Base-by-base conservation (phyloP, 2,329 filamentous ascomycete genomes). In the Thelonectria rubi region DNA sequence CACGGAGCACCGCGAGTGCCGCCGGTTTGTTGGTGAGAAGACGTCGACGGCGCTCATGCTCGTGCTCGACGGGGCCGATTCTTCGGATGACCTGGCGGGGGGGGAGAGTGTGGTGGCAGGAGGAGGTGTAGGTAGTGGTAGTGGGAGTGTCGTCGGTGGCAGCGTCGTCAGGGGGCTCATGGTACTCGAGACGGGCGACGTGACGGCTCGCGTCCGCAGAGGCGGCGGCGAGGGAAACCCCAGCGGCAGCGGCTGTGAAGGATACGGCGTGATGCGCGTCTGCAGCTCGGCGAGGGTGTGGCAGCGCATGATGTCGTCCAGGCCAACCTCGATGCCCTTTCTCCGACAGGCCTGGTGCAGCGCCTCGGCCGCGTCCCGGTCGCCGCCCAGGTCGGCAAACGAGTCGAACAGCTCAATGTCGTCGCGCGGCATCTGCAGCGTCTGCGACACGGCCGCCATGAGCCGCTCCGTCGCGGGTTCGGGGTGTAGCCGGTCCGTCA, bases 211-310 rank as follows among this genome's bases (percentile, higher is more conserved):
- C 8, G 26, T 30, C 8, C 24, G 24, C n/a, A n/a, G n/a, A n/a
- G n/a, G n/a, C 7, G 26, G 26, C 8, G 26, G 26, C 8, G 26
- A 30, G 10, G 26, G 26, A 9, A 30, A 30, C 26, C 26, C 26
- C 5, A 30, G 10, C 26, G 26, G 26, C 26, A 30, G 26, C 8
- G 52, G 37, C 2, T 11, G 34, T 1, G 63, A 53, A 10, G 56
- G 55, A 37, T 60, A 58, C 2, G 67, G 54, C 4, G 60, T 73
- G 24, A 80, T 72, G 62, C 76, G 75, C 1, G 77, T 79, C 68
- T 82, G 79, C 20, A 82, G 72, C 65, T 83, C 81, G 53, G 80
- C 77, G 42, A 83, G 70, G 3, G 77, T 82, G 50, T 73, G 74
- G 68, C 79, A 81, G 40, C 71, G 74, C 55, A 82, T 72, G 49